Evolutionary conservation across 345 rosid species (phyloP), one percentile per base, ranked within the genome.

Genomic region (Cardamine chenopodiifolia): DNA sequence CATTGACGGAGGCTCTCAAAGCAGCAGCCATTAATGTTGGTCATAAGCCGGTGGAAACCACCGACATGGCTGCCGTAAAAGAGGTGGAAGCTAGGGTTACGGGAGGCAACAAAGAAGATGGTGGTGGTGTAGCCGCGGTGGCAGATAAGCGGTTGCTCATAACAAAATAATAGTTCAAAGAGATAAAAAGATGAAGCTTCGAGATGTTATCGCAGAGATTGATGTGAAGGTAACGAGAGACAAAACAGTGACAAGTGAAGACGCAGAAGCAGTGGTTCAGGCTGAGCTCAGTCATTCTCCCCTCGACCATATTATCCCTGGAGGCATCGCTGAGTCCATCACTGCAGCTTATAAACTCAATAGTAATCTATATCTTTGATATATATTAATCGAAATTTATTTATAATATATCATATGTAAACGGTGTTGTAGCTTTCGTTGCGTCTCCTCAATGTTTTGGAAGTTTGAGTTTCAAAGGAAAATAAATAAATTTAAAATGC

Each of bases 311-410:
- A 15, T 65, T 59, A 66, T 42, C 25, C 73, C 73, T 13, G 77
- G 81, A 58, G 81, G 81, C 13, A 23, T 78, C 11, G 81, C 73
- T 57, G 81, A 78, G 40, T 78, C 81, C 6, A 73, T 78, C 2
- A 7, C 72, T 31, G 73, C 81, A 20, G 81, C 77, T 52, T 59
- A n/a, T 52, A 71, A 52, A 40, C 67, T 78, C 15, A 78, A 78
- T 44, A 7, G 42, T 10, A n/a, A 15, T 52, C 56, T 68, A 6
- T 71, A 67, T 40, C 6, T 65, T 1, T 76, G 45, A 76, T 28
- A 31, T 10, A 69, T 18, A 47, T 9, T 40, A 17, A 2, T 58
- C 39, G 7, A 0, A 1, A 29, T 48, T 11, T 48, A 12, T 64
- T 1, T 28, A 14, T 26, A 18, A 40, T 42, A 63, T 26, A 37